Evolutionary conservation across 2,329 filamentous ascomycete species (phyloP), one percentile per base, ranked within the genome.

Genomic region (Penicillium sp.): DNA sequence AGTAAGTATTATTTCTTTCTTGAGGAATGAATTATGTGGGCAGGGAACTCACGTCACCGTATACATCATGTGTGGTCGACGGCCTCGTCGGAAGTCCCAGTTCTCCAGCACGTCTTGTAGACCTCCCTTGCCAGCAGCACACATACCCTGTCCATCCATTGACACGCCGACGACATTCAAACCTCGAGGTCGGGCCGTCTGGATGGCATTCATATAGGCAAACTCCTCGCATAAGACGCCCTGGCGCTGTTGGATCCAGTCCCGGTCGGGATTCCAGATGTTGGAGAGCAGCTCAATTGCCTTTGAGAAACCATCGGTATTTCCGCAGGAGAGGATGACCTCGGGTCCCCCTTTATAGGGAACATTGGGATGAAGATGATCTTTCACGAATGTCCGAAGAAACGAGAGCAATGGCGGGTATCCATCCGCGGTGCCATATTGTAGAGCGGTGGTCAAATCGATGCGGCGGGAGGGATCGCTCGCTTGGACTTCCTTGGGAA

Each of bases 281-380:
- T 95, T 85, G 58, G 83, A 86, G 62, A 97, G 82, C 7, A 89
- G 81, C 64, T 91, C 85, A 27, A 96, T 72, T 4, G 84, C 77
- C 78, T 96, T 97, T 62, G 81, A 76, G 65, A 96, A 88, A 27
- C 91, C 92, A 75, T 97, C 92, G 0, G 92, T 96, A 23, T 87
- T 84, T 49, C 92, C 92, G 68, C 86, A 88, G 7, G 88, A 92
- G 60, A 96, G 75, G 51, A 92, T 81, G 47, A 95, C 83, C 47
- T 93, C 90, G 4, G 89, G 86, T 0, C 90, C 90, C 52, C 77
- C 85, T 51, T 79, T 78, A 67, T 96, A 96, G 4, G 91, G 90
- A 7, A 92, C 82, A 62, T 88, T 86, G 2, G 90, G 91, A 68
- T 96, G 90, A 45, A 96, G 77, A 61, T 89, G 81, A 49, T 92